Evolutionary conservation across 192 early-diverging fungal species (phyloP).

Genomic region (Geranomyces michiganensis): DNA sequence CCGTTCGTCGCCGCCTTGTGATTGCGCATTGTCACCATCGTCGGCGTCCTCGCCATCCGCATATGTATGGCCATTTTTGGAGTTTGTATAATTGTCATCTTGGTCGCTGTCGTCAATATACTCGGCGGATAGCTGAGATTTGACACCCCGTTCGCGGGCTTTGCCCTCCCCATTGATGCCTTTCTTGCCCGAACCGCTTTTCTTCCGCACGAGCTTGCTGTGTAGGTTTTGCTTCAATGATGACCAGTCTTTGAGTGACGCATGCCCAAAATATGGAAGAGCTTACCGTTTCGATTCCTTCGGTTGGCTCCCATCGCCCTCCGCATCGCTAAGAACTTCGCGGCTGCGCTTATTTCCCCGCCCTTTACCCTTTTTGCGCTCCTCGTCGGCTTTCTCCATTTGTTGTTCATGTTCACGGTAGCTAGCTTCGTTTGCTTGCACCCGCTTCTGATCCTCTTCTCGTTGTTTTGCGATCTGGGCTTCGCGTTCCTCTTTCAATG

Average conservation of each 20-base stretch:
- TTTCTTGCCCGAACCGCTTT: not conserved
- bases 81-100: not conserved
- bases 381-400: conserved; percentile 27
- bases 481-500: conserved; percentile 26
- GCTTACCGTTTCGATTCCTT: conserved; percentile 1
- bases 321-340: conserved; percentile 11
- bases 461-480: conserved; percentile 32
- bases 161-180: not conserved
- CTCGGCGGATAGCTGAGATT: conserved; percentile 22
- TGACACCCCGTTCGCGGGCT: not conserved
- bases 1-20: not conserved
- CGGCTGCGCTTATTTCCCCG: not conserved
- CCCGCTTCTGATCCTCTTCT: conserved; percentile 35
- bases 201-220: conserved; percentile 10
- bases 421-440: conserved; percentile 30
- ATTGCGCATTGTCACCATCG: not conserved
- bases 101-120: conserved; percentile 12
- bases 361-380: conserved; percentile 31
- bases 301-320: conserved; percentile 8
- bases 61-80: not conserved
- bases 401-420: conserved; percentile 22
- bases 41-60: not conserved
- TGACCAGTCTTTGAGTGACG: too few species aligned
- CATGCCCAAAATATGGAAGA: not conserved
- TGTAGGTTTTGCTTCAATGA: too few species aligned